Base-by-base conservation (phyloP, 2,329 filamentous ascomycete genomes). In the Claviceps digitariae region DNA sequence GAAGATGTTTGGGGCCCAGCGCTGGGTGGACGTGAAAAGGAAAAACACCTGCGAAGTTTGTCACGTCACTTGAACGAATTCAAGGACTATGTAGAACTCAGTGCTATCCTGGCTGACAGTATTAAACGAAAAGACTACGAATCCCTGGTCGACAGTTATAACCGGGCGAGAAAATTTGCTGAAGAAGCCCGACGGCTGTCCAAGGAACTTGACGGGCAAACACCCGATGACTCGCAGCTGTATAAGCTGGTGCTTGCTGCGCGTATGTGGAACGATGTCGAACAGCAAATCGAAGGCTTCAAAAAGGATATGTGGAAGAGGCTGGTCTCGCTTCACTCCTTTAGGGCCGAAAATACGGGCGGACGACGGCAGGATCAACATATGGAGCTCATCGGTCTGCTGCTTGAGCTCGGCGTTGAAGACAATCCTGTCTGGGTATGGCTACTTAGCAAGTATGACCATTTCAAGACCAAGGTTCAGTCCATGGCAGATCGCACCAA, bases 1-100 rank as follows among this genome's bases (percentile, higher is more conserved):
- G 90, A 97, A 67, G 93, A 98, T 63, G 87, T 98, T 9, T 98
- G 94, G 90, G 93, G 93, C 0, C 93, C 93, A 2, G 91, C 93
- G 1, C 70, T 98, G 40, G 89, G 90, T 49, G 93, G 93, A 3
- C 82, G 88, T 29, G 90, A 97, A 61, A 90, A 91, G 64, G 93
- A 97, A 63, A 87, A 90, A 64, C 84, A 84, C 57, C 74, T 98
- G 53, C 94, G 90, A 66, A 77, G 81, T 0, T 81, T 96, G 9
- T 76, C 90, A 23, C 77, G 78, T 9, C 83, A 85, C 15, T 76
- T 98, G 48, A 86, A 93, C 57, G 82, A 82, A 57, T 87, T 93
- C 66, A 85, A 83, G 56, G 84, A 86, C 36, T 82, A 93, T 49
- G 86, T 96, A 58, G 89, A 94, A 62, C 77, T 93, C 51, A 89